phyloP scores from a whole-genome alignment of 495 filamentous ascomycete genomes.

The Lindgomyces ingoldianus region DNA sequence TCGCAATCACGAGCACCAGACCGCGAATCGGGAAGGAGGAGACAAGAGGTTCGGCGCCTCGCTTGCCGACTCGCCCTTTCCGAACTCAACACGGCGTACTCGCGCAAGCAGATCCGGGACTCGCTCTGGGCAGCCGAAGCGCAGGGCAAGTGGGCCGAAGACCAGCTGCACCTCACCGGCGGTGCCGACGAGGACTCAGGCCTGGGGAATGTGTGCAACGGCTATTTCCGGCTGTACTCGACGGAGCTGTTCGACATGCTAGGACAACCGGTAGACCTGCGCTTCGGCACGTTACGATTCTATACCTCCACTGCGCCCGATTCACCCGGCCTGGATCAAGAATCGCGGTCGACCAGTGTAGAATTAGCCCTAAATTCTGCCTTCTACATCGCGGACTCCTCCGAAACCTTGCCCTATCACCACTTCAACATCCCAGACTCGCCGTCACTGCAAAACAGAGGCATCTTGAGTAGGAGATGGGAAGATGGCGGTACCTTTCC shows the following conservation, averaged over 20 bases:
- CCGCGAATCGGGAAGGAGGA: background rate
- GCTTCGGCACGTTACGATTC: conserved; percentile 33
- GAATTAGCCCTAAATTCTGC: conserved; percentile 26
- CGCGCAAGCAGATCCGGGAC: conserved; percentile 20
- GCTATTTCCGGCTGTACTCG: conserved; percentile 30
- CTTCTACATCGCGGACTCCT: conserved; percentile 29
- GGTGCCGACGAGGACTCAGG: background rate
- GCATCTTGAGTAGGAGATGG: conserved; percentile 21
- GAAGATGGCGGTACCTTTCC: conserved; percentile 27
- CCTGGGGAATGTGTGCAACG: conserved; percentile 10
- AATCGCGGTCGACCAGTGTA: background rate
- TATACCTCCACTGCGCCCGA: background rate
- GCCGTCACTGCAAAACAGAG: conserved; percentile 25
- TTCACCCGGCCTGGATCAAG: background rate
- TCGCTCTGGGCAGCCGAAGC: conserved; percentile 15
- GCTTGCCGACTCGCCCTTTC: conserved; percentile 28
- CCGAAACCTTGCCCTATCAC: conserved; percentile 23
- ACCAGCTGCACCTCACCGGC: conserved; percentile 6
- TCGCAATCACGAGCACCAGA: background rate
- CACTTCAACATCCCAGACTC: conserved; percentile 11
- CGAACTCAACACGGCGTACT: conserved; percentile 19
- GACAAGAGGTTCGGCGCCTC: conserved; percentile 13
- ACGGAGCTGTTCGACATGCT: conserved; percentile 29
- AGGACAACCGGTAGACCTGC: conserved; percentile 19
- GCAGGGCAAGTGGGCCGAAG: conserved; percentile 12